A percentile compares a stretch with the other conserved stretches of the same genome.
Conservation (phyloP, 805 yeast species). For the Geotrichum ghanense region DNA sequence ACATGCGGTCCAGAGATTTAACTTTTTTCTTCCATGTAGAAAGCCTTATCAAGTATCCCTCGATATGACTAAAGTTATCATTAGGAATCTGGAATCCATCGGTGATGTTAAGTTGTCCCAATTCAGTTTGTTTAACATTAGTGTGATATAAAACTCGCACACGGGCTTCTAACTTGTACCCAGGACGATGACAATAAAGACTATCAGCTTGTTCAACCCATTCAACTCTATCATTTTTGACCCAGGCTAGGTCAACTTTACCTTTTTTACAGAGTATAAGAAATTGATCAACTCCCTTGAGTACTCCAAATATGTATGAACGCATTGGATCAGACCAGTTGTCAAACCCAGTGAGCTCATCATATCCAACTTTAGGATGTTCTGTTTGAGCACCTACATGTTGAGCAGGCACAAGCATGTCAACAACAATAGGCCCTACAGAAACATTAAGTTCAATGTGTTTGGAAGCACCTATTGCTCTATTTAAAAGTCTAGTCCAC, state of each 20-base stretch:
- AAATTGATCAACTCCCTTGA: neutral
- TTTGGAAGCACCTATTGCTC: neutral
- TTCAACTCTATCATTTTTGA: constrained; percentile 63
- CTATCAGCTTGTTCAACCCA: constrained; percentile 45
- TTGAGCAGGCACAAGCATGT: neutral
- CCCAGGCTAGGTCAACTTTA: constrained; percentile 45
- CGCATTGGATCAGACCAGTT: neutral
- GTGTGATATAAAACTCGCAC: constrained; percentile 21
- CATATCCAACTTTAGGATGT: neutral
- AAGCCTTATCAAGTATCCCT: constrained; percentile 63
- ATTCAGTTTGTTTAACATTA: constrained; percentile 15
- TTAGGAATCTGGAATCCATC: no score
- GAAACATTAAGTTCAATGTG: neutral
- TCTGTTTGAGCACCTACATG: neutral
- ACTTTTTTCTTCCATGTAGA: constrained; percentile 31
- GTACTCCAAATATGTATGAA: neutral
- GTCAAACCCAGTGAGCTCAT: neutral
- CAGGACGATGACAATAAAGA: constrained; percentile 30
- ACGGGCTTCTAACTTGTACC: constrained; percentile 54
- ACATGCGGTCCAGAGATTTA: constrained; percentile 24
- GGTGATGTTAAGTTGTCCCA: no score
- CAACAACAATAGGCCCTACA: neutral
- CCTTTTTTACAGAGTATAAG: constrained; percentile 1
- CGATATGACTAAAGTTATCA: constrained; percentile 33
- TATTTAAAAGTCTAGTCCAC: neutral